phyloP scores from a whole-genome alignment of 768 basidiomycete genomes.

The Mycena pura region DNA sequence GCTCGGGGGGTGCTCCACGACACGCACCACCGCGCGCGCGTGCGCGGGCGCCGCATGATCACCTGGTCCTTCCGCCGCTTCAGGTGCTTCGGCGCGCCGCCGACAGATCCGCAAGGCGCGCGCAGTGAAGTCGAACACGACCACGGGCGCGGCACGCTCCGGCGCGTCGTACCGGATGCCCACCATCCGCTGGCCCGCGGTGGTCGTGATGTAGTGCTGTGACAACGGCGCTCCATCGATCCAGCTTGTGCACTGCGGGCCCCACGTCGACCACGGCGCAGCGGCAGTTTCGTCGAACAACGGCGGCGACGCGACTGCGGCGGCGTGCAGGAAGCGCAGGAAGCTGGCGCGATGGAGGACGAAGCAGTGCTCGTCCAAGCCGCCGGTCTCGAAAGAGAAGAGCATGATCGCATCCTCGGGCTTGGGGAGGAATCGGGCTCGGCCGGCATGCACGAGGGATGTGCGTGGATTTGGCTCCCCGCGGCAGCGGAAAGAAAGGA shows the following conservation, averaged over 20 bases:
- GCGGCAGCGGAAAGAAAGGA: neutral
- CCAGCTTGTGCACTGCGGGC: slow-evolving; percentile 16
- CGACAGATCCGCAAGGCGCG: too few species aligned
- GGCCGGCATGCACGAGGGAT: neutral
- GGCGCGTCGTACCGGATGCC: slow-evolving; percentile 6
- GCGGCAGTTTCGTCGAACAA: too few species aligned
- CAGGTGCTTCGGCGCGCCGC: too few species aligned
- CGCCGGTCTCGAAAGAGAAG: neutral
- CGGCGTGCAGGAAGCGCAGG: too few species aligned
- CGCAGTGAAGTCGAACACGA: slow-evolving; percentile 12
- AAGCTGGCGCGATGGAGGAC: slow-evolving; percentile 4
- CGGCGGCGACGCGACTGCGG: too few species aligned
- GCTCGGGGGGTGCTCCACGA: too few species aligned
- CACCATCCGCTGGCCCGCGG: slow-evolving; percentile 11
- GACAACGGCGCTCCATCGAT: neutral
- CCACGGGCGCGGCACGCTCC: neutral
- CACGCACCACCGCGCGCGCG: too few species aligned
- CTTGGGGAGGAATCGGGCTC: neutral
- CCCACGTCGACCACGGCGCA: slow-evolving; percentile 20
- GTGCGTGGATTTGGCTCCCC: neutral
- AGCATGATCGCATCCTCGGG: neutral
- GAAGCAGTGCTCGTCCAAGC: neutral
- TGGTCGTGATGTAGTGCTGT: slow-evolving; percentile 19
- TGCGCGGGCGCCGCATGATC: too few species aligned
- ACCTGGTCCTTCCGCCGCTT: too few species aligned